A percentile compares a stretch with the other conserved stretches of the same genome.
phyloP scores from a whole-genome alignment of 1,284 basidiomycete species.

The Heterobasidion annosum region DNA sequence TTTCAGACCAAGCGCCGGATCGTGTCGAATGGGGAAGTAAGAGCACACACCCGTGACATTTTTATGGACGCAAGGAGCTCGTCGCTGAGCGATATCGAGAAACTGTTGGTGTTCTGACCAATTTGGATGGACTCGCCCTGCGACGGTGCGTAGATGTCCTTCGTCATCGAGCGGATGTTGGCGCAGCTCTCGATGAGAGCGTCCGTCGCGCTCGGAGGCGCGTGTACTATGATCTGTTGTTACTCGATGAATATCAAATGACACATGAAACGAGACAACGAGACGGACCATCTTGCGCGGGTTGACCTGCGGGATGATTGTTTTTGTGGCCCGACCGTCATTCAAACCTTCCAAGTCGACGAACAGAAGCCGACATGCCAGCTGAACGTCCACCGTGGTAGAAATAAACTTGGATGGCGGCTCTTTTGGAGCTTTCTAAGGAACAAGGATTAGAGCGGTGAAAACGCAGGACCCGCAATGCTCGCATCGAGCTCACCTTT shows the following conservation, averaged over 20 bases:
- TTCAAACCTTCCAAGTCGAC: constrained; percentile 95
- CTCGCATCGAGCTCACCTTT: constrained; percentile 37
- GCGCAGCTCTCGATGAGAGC: constrained; percentile 74
- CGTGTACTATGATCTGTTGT: constrained; percentile 80
- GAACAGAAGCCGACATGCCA: constrained; percentile 82
- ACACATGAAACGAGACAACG: neutral
- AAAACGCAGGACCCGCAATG: constrained; percentile 1
- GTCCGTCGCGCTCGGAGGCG: constrained; percentile 55
- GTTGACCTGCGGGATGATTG: constrained; percentile 93
- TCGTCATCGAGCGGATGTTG: constrained; percentile 79
- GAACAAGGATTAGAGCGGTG: constrained; percentile 2
- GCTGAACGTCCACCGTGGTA: constrained; percentile 63
- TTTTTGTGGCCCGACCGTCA: constrained; percentile 94
- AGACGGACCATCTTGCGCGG: constrained; percentile 81
- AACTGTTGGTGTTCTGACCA: constrained; percentile 93
- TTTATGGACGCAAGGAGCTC: constrained; percentile 72
- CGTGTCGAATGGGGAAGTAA: constrained; percentile 1
- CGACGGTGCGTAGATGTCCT: constrained; percentile 79
- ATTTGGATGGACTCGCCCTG: constrained; percentile 76
- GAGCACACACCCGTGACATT: constrained; percentile 73
- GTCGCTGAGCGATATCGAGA: constrained; percentile 91
- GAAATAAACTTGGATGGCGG: constrained; percentile 89
- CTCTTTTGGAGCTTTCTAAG: constrained; percentile 65
- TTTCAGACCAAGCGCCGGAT: constrained; percentile 4
- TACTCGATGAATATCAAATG: neutral